phyloP scores from a whole-genome alignment of 371 early-diverging fungal genomes.

The Mycotypha africana region DNA sequence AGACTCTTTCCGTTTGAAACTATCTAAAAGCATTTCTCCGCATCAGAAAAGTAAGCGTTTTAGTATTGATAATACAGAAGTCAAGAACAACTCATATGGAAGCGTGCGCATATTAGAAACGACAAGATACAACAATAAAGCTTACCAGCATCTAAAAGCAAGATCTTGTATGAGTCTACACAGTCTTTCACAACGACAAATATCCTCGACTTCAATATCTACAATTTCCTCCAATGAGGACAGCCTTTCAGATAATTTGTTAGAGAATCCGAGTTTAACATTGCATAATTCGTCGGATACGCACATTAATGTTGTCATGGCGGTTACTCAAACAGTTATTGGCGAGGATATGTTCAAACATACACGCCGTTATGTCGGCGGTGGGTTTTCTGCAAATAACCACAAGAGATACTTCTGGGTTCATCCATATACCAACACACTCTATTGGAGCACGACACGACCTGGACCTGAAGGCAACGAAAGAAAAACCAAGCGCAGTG shows the following conservation, averaged over 20 bases:
- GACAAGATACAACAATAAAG: slow-evolving; percentile 12
- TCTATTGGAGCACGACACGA: slow-evolving; percentile 73
- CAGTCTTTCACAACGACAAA: slow-evolving; percentile 10
- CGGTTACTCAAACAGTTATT: slow-evolving; percentile 79
- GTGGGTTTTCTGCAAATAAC: slow-evolving; percentile 60
- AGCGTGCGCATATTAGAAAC: slow-evolving; percentile 19
- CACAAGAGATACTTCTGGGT: slow-evolving; percentile 80
- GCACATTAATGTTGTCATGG: slow-evolving; percentile 58
- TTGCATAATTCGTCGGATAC: too few species aligned
- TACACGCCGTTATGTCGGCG: slow-evolving; percentile 55
- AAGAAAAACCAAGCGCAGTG: slow-evolving; percentile 52
- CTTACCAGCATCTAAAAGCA: slow-evolving; percentile 2
- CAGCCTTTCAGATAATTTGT: background rate
- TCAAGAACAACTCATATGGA: too few species aligned
- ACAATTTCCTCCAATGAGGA: slow-evolving; percentile 23
- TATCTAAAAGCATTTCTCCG: too few species aligned
- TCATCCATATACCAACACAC: slow-evolving; percentile 76
- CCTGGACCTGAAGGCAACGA: slow-evolving; percentile 57
- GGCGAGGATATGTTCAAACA: slow-evolving; percentile 77
- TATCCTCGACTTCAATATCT: slow-evolving; percentile 16
- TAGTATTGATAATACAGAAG: too few species aligned
- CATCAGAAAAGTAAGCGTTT: too few species aligned
- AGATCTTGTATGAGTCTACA: slow-evolving; percentile 7
- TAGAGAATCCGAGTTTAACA: slow-evolving; percentile 11
- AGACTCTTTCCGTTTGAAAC: too few species aligned